phyloP scores from a whole-genome alignment of 352 stramenopile species.

The Phytophthora pseudosyringae region DNA sequence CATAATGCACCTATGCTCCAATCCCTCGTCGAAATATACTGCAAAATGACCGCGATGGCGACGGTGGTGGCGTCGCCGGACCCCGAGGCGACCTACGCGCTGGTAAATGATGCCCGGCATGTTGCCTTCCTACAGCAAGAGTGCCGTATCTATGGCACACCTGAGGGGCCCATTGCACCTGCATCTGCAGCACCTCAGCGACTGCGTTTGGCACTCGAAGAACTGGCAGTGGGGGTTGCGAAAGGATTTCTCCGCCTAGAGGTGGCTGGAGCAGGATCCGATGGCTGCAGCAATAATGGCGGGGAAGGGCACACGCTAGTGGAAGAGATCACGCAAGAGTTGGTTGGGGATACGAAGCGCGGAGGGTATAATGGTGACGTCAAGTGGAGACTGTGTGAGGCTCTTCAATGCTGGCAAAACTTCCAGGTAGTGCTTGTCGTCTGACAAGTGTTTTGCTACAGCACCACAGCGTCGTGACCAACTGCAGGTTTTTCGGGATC shows the following conservation, averaged over 20 bases:
- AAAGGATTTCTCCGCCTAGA: slow-evolving; percentile 49
- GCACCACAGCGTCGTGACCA: slow-evolving; percentile 30
- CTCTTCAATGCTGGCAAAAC: background rate
- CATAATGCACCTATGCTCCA: background rate
- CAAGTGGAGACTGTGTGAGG: slow-evolving; percentile 37
- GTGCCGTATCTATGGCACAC: slow-evolving; percentile 38
- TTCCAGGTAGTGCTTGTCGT: background rate
- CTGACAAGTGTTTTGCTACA: slow-evolving; percentile 20
- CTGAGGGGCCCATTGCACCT: slow-evolving; percentile 13
- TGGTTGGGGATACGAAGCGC: slow-evolving; percentile 1
- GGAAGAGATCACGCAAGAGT: slow-evolving; percentile 15
- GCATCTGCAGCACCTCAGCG: background rate
- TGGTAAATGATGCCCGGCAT: slow-evolving; percentile 30
- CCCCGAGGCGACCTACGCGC: slow-evolving; percentile 31
- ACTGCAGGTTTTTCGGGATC: slow-evolving; percentile 63
- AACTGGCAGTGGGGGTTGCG: slow-evolving; percentile 47
- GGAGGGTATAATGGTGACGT: background rate
- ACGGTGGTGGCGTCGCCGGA: slow-evolving; percentile 17
- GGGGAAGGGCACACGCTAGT: slow-evolving; percentile 7
- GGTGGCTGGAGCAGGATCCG: background rate
- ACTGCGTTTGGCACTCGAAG: slow-evolving; percentile 57
- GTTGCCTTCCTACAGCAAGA: slow-evolving; percentile 25
- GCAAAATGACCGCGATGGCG: slow-evolving; percentile 5
- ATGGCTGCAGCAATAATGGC: background rate
- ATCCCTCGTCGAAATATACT: background rate